Conservation (phyloP, 2,329 filamentous ascomycete species). For the Rosellinia necatrix region DNA sequence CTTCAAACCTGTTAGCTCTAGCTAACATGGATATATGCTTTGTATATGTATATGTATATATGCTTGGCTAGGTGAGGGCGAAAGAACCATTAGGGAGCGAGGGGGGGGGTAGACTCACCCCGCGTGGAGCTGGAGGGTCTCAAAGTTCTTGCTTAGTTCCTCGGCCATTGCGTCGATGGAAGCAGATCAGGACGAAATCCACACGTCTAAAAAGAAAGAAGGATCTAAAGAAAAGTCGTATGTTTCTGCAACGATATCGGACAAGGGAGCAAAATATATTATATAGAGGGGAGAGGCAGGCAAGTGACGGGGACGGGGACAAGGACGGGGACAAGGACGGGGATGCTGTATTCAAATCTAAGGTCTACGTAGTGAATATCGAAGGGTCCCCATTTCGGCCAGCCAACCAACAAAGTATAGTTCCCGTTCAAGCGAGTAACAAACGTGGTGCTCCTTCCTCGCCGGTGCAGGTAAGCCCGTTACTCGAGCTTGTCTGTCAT, state of each 20-base stretch:
- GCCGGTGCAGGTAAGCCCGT: not conserved
- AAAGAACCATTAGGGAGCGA: not conserved
- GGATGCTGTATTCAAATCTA: not conserved
- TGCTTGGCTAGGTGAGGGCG: not conserved
- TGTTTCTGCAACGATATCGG: not conserved
- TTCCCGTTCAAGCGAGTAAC: not conserved
- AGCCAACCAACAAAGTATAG: not conserved
- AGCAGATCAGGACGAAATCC: conserved; percentile 9
- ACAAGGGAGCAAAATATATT: not conserved
- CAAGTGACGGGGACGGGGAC: not conserved
- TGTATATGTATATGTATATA: not conserved
- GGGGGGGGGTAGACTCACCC: conserved; percentile 58
- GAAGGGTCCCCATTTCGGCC: not conserved
- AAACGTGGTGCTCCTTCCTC: not conserved
- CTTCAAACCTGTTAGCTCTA: conserved; percentile 49
- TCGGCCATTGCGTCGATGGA: conserved; percentile 45
- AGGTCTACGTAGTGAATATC: not conserved
- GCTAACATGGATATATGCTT: not conserved
- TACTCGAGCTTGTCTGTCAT: not conserved
- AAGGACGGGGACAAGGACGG: not conserved
- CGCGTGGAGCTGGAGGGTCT: conserved; percentile 85
- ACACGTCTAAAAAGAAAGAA: conserved; percentile 5
- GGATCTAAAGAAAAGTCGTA: not conserved
- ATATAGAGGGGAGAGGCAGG: not conserved
- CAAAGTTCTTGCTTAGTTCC: conserved; percentile 67